These are phyloP conservation scores for Pisolithus tinctorius DNA, from an alignment of 768 basidiomycete genomes.

Conservation along the genomic window DNA sequence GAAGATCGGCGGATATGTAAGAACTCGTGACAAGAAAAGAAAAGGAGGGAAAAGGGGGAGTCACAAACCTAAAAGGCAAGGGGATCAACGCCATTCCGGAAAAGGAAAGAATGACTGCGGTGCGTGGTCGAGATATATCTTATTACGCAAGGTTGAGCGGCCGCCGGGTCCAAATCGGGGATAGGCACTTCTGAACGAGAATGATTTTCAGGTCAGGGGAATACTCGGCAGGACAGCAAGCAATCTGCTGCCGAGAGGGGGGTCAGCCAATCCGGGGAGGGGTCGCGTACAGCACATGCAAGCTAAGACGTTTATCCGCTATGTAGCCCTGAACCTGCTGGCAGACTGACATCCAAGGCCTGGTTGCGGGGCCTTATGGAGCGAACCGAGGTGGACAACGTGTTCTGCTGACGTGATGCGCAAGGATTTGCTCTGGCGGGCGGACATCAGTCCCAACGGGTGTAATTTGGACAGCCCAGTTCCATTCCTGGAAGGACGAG, in stretches of 20 bases:
- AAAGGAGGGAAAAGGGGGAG: constrained; percentile 6
- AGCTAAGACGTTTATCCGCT: not conserved
- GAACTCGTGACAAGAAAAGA: constrained; percentile 5
- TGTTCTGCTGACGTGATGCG: not conserved
- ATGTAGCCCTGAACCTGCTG: not conserved
- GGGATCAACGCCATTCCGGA: constrained; percentile 23
- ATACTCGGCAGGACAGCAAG: not conserved
- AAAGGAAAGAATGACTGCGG: constrained; percentile 13
- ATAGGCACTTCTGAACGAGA: constrained; percentile 5
- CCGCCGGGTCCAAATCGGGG: constrained; percentile 11
- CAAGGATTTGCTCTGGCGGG: constrained; percentile 1
- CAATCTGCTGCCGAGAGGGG: not conserved
- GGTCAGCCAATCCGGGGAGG: not conserved
- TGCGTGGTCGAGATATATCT: constrained; percentile 4
- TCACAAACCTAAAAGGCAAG: constrained; percentile 15
- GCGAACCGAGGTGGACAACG: not conserved
- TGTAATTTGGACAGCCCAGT: not conserved
- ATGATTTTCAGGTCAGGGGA: constrained; percentile 12
- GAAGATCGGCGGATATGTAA: constrained; percentile 33
- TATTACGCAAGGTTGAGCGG: constrained; percentile 12
- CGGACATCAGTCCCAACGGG: constrained; percentile 2
- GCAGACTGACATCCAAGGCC: not conserved
- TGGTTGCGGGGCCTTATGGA: not conserved
- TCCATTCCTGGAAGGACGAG: not conserved
- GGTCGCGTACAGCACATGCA: not conserved